Conservation (phyloP, 331 rosid species). For the Quercus lobata region DNA sequence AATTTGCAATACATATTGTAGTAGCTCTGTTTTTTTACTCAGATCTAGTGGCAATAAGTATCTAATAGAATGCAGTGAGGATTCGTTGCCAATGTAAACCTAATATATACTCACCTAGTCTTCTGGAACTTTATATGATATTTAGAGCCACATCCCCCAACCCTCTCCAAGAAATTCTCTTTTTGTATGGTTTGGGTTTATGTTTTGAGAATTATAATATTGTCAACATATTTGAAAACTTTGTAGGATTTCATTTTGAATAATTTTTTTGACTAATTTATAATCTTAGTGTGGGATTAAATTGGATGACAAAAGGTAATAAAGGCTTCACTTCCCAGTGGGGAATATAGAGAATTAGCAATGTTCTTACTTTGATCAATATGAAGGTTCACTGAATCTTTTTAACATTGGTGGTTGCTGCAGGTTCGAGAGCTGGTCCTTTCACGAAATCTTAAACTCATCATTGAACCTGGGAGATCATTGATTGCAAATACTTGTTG, state of each 20-base stretch:
- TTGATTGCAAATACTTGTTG: constrained; percentile 92
- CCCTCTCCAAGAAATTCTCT: background rate
- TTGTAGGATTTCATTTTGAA: background rate
- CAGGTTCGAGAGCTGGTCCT: constrained; percentile 86
- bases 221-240: background rate
- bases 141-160: background rate
- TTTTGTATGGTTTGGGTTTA: background rate
- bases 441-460: constrained; percentile 78
- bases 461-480: constrained; percentile 97
- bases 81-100: background rate
- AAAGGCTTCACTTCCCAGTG: background rate
- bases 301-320: background rate
- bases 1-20: background rate
- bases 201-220: background rate
- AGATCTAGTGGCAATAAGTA: background rate
- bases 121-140: background rate
- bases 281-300: background rate
- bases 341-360: background rate
- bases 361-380: background rate
- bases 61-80: background rate
- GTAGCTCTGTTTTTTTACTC: background rate
- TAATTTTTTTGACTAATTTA: background rate
- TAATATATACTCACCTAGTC: background rate
- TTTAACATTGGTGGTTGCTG: constrained; percentile 5
- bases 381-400: background rate